These are phyloP conservation scores for Phytophthora capsici DNA, from an alignment of 352 stramenopile species.

Conservation along the genomic window DNA sequence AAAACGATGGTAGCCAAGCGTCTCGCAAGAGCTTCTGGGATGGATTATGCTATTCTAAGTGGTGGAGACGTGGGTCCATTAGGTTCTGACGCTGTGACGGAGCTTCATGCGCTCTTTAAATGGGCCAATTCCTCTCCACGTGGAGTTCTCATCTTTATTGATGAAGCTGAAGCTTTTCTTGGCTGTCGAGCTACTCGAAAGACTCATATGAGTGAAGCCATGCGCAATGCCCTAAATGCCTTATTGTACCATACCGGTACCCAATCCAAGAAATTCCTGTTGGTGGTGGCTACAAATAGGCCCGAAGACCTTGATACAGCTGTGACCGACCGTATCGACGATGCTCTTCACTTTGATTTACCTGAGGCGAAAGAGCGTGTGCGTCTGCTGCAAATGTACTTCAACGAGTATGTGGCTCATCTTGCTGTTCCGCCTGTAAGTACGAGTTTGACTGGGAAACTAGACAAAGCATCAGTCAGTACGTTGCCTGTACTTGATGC, in stretches of 20 bases:
- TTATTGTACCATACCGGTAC: constrained; percentile 83
- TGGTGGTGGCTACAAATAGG: constrained; percentile 87
- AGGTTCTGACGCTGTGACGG: constrained; percentile 73
- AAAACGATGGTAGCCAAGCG: constrained; percentile 92
- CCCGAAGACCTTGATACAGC: constrained; percentile 81
- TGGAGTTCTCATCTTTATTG: constrained; percentile 88
- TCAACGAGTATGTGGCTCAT: constrained; percentile 59
- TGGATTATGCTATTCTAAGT: constrained; percentile 89
- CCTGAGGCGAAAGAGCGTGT: constrained; percentile 69
- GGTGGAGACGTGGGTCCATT: constrained; percentile 87
- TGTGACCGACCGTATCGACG: constrained; percentile 84
- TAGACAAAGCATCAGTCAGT: constrained; percentile 25
- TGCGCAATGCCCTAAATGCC: constrained; percentile 85
- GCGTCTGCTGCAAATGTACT: constrained; percentile 76
- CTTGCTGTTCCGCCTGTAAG: constrained; percentile 18
- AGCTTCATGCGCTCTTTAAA: constrained; percentile 83
- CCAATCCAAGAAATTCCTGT: constrained; percentile 77
- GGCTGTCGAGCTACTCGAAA: constrained; percentile 76
- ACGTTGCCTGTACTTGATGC: constrained; percentile 18
- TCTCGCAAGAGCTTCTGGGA: constrained; percentile 61
- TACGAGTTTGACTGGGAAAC: constrained; percentile 1
- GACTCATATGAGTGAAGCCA: constrained; percentile 85
- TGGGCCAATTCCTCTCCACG: constrained; percentile 81
- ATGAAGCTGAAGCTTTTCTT: constrained; percentile 87
- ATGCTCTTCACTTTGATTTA: constrained; percentile 82